These are phyloP conservation scores for Pythium rhizo-oryzae DNA, from an alignment of 352 stramenopile species.

Conservation along the genomic window DNA sequence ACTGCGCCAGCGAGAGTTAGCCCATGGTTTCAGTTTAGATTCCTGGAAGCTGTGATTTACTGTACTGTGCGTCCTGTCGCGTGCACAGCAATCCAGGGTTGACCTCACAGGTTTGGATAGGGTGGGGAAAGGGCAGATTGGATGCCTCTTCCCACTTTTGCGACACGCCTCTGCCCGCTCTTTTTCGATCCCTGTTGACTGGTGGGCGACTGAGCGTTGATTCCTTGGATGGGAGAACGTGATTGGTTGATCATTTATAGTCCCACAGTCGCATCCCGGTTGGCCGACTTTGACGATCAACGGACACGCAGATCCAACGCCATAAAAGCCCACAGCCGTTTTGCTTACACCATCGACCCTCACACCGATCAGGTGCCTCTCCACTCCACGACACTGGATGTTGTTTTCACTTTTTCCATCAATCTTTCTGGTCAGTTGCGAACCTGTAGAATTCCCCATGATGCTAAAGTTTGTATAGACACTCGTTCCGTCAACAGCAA, in stretches of 20 bases:
- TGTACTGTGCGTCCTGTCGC: background rate
- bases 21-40: background rate
- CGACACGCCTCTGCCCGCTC: background rate
- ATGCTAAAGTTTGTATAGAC: too few species aligned
- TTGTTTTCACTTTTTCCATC: background rate
- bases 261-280: background rate
- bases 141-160: constrained; percentile 11
- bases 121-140: background rate
- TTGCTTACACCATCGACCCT: background rate
- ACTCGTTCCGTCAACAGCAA: too few species aligned
- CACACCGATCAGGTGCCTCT: background rate
- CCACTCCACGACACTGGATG: background rate
- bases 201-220: background rate
- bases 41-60: background rate
- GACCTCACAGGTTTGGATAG: background rate
- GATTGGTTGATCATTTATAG: background rate
- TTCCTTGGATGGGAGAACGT: background rate
- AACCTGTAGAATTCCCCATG: background rate
- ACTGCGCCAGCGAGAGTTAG: background rate
- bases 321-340: background rate
- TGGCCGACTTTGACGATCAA: constrained; percentile 15
- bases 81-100: background rate
- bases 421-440: background rate
- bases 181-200: constrained; percentile 1
- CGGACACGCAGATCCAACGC: background rate